Evolutionary conservation across 345 rosid species (phyloP).

Genomic region (Euphorbia tirucalli): DNA sequence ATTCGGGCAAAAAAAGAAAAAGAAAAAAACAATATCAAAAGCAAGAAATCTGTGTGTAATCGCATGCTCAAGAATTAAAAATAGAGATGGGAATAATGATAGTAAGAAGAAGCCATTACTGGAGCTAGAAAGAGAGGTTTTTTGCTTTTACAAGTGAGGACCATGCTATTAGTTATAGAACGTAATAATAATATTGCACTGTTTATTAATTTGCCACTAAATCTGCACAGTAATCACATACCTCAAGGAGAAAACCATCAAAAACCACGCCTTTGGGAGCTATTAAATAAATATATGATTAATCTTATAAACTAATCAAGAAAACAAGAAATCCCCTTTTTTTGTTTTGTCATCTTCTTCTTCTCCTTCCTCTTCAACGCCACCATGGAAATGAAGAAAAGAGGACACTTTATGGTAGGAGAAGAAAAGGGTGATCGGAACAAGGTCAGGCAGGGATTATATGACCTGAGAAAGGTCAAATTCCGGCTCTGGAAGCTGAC

Average conservation of each 20-base stretch:
- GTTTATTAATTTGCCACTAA: constrained; percentile 22
- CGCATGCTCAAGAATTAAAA: constrained; percentile 31
- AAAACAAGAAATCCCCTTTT: background rate
- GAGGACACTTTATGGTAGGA: background rate
- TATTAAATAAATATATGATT: constrained; percentile 29
- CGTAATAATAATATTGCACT: constrained; percentile 29
- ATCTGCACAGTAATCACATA: constrained; percentile 35
- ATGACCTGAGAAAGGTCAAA: constrained; percentile 17
- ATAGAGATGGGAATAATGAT: background rate
- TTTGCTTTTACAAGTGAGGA: constrained; percentile 29
- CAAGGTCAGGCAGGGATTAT: constrained; percentile 23
- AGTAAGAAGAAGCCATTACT: constrained; percentile 1
- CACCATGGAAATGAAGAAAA: background rate
- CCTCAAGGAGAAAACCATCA: constrained; percentile 25
- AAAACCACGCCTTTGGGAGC: constrained; percentile 45
- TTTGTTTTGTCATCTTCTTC: background rate
- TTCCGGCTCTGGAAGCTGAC: constrained; percentile 75
- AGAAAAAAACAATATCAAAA: constrained; percentile 2
- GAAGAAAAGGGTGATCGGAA: constrained; percentile 19
- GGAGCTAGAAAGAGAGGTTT: constrained; percentile 16
- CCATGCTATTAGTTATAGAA: constrained; percentile 44
- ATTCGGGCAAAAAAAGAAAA: constrained; percentile 29
- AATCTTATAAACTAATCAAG: constrained; percentile 6
- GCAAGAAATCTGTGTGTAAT: constrained; percentile 16
- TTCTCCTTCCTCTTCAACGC: background rate